Conservation (phyloP, 176 grass and related monocot species). For the Avena insularis region DNA sequence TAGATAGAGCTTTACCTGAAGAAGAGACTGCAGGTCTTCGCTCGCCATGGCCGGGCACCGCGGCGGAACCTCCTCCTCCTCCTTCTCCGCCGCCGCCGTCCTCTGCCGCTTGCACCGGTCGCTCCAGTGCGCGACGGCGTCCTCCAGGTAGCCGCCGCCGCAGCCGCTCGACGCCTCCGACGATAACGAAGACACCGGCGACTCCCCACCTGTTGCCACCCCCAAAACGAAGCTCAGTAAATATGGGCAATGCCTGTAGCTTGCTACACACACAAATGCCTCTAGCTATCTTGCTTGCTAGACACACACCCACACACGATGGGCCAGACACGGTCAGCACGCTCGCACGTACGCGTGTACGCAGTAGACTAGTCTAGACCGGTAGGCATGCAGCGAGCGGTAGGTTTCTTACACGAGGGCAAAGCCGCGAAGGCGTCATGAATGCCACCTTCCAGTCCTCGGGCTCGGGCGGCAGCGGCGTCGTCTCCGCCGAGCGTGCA, state of each 20-base stretch:
- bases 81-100: not conserved
- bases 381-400: not conserved
- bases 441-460: too few relatives aligned
- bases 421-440: conserved; percentile 25
- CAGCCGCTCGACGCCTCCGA: conserved; percentile 62
- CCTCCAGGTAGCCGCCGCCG: conserved; percentile 60
- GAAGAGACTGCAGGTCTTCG: conserved; percentile 63
- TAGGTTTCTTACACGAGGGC: conserved; percentile 43
- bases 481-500: conserved; percentile 3
- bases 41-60: conserved; percentile 30
- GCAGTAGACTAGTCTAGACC: not conserved
- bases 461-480: not conserved
- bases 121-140: conserved; percentile 53
- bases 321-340: not conserved
- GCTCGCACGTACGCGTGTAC: not conserved
- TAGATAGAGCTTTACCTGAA: conserved; percentile 53
- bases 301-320: not conserved
- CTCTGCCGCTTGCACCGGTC: conserved; percentile 59
- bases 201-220: conserved; percentile 43
- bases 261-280: not conserved
- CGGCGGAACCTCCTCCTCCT: not conserved
- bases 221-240: not conserved
- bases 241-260: not conserved
- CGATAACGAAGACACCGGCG: conserved; percentile 51
- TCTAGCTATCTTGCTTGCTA: not conserved